Percentiles rank a stretch among this genome's conserved stretches.
phyloP scores from a whole-genome alignment of 257 asterid species.

The Salvia splendens region DNA sequence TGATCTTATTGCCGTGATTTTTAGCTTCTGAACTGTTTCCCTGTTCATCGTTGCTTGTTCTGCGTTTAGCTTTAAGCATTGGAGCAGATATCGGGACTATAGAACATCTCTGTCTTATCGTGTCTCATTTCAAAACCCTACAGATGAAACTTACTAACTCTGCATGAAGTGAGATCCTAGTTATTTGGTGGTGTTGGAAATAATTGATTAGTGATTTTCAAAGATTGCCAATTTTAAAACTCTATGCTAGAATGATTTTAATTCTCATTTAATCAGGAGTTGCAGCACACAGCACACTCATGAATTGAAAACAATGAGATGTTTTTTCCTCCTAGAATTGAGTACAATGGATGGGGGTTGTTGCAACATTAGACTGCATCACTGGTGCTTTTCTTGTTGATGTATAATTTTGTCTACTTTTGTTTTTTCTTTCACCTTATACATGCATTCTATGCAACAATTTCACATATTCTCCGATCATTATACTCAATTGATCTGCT shows the following conservation, averaged over 20 bases:
- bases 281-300: not conserved
- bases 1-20: slow-evolving; percentile 2
- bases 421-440: not conserved
- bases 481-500: not conserved
- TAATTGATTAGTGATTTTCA: not conserved
- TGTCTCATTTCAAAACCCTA: not conserved
- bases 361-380: not conserved
- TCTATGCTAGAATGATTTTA: not conserved
- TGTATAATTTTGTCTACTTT: not conserved
- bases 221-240: not conserved
- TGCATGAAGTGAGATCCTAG: not conserved
- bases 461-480: not conserved
- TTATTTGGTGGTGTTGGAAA: not conserved
- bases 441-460: not conserved
- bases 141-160: not conserved
- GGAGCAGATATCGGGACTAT: not conserved
- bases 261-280: not conserved
- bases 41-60: slow-evolving; percentile 14
- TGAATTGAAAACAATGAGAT: not conserved
- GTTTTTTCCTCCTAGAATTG: not conserved
- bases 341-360: not conserved
- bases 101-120: not conserved
- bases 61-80: slow-evolving; percentile 1
- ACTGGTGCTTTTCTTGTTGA: slow-evolving; percentile 10
- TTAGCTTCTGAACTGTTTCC: not conserved